phyloP scores from a whole-genome alignment of 2,329 filamentous ascomycete genomes.

The Raffaelea deltoideospora region DNA sequence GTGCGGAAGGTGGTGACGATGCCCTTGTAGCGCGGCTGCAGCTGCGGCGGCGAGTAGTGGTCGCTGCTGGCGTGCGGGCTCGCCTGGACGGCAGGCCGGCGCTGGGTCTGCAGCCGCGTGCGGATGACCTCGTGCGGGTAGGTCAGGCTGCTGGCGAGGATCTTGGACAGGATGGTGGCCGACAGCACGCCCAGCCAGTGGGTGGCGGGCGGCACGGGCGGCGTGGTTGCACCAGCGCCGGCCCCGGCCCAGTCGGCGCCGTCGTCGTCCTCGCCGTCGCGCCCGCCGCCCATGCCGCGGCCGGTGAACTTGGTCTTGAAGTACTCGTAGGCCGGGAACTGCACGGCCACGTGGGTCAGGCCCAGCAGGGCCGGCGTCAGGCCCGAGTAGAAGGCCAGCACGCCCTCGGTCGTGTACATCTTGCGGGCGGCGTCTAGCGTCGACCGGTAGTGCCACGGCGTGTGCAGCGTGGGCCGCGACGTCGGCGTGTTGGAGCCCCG shows the following conservation, averaged over 20 bases:
- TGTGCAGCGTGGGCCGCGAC: slow-evolving; percentile 37
- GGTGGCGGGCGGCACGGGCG: no score
- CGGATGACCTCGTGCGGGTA: slow-evolving; percentile 96
- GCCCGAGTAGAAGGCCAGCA: slow-evolving; percentile 87
- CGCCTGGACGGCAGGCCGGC: slow-evolving; percentile 35
- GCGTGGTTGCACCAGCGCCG: no score
- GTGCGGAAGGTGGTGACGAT: slow-evolving; percentile 68
- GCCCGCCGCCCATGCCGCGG: slow-evolving; percentile 62
- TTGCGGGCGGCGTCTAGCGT: slow-evolving; percentile 86
- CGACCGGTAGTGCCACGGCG: slow-evolving; percentile 82
- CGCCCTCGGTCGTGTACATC: slow-evolving; percentile 85
- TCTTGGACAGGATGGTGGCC: slow-evolving; percentile 86
- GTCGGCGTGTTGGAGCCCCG: slow-evolving; percentile 38
- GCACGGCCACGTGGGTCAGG: slow-evolving; percentile 87
- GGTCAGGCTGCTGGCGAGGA: slow-evolving; percentile 84
- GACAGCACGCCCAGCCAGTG: slow-evolving; percentile 75
- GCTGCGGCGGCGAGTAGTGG: background rate
- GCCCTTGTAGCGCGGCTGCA: slow-evolving; percentile 52
- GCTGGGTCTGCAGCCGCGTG: slow-evolving; percentile 85
- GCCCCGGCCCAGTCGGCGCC: slow-evolving; percentile 32
- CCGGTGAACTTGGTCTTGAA: slow-evolving; percentile 86
- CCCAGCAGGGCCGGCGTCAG: slow-evolving; percentile 84
- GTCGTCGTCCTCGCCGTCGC: background rate
- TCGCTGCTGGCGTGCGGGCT: background rate
- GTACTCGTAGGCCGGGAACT: slow-evolving; percentile 92